Percentiles rank a stretch among this genome's conserved stretches.
phyloP scores from a whole-genome alignment of 2,329 filamentous ascomycete species.

The Beauveria sp. region DNA sequence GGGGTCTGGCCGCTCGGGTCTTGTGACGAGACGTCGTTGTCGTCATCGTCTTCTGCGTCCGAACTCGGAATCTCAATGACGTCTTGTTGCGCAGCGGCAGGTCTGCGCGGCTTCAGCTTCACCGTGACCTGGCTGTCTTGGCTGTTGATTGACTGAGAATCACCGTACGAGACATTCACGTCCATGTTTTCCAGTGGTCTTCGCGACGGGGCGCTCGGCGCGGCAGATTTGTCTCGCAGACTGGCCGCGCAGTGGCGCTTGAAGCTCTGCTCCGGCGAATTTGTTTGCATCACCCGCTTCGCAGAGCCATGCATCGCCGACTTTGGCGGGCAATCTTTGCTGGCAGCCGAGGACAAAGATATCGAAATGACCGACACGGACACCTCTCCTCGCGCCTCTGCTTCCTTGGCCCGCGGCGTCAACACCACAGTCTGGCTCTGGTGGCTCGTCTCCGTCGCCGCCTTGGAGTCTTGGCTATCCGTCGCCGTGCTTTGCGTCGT shows the following conservation, averaged over 20 bases:
- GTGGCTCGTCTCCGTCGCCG: neutral
- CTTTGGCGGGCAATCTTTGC: neutral
- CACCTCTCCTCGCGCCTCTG: too few relatives aligned
- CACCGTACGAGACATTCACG: neutral
- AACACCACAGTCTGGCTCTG: neutral
- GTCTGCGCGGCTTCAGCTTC: neutral
- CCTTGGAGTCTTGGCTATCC: neutral
- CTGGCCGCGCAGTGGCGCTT: neutral
- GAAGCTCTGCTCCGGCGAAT: neutral
- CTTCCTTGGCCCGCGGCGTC: neutral
- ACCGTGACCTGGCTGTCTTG: neutral
- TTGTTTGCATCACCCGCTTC: neutral
- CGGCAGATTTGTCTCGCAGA: neutral
- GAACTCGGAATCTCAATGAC: constrained; percentile 6
- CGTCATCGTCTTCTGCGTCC: neutral
- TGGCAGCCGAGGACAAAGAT: neutral
- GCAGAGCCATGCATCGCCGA: neutral
- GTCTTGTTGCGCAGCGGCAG: neutral
- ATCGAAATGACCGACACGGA: neutral
- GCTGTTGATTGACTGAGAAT: neutral
- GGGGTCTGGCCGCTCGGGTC: neutral
- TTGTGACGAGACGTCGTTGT: neutral
- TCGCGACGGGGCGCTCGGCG: neutral
- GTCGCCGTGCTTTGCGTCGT: constrained; percentile 16
- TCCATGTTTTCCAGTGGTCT: neutral